Conservation (phyloP, 768 basidiomycete species). For the Termitomyces sp. region DNA sequence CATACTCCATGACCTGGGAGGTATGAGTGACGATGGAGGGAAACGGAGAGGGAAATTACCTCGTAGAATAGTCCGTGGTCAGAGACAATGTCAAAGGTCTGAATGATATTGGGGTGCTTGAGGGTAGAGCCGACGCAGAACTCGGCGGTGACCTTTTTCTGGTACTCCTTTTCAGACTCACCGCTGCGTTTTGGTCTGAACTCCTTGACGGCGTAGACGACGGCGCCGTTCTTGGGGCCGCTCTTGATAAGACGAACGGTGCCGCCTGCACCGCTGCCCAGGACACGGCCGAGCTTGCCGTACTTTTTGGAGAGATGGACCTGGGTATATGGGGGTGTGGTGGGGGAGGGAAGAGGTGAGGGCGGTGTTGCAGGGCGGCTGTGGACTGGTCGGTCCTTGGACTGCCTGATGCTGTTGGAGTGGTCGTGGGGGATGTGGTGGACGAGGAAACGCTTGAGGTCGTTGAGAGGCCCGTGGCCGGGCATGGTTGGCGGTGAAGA, state of each 20-base stretch:
- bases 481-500: slow-evolving; percentile 19
- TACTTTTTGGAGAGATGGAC: slow-evolving; percentile 98
- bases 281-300: slow-evolving; percentile 95
- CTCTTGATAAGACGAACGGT: slow-evolving; percentile 96
- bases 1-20: slow-evolving; percentile 96
- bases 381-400: slow-evolving; percentile 34
- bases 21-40: slow-evolving; percentile 4
- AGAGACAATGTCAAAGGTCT: slow-evolving; percentile 96
- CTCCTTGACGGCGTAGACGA: slow-evolving; percentile 95
- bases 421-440: slow-evolving; percentile 69
- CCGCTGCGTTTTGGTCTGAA: slow-evolving; percentile 86
- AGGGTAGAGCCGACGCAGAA: slow-evolving; percentile 95
- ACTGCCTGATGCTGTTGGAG: slow-evolving; percentile 29
- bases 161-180: slow-evolving; percentile 94
- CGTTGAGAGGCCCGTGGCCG: slow-evolving; percentile 70
- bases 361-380: slow-evolving; percentile 22
- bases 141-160: slow-evolving; percentile 99
- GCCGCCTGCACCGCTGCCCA: slow-evolving; percentile 97
- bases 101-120: slow-evolving; percentile 94
- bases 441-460: slow-evolving; percentile 93
- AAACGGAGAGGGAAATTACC: slow-evolving; percentile 31
- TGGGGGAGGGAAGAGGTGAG: slow-evolving; percentile 18
- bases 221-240: slow-evolving; percentile 72
- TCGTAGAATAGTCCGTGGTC: slow-evolving; percentile 99
- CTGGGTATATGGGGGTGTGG: slow-evolving; percentile 37